Conservation (phyloP, 345 rosid species). For the Linum tenue region DNA sequence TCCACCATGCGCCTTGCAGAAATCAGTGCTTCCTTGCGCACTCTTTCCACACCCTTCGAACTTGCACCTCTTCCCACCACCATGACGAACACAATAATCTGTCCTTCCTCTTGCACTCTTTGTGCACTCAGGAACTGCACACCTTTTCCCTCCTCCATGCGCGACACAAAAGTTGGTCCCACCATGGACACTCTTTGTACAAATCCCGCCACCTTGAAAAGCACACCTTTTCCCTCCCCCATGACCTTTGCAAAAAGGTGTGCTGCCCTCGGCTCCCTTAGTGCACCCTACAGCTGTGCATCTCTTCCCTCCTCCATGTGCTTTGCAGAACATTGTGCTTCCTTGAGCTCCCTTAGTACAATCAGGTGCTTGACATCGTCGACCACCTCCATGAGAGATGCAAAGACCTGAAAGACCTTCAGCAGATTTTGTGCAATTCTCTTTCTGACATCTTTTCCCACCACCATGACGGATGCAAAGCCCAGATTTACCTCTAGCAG, state of each 20-base stretch:
- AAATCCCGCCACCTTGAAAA: constrained; percentile 65
- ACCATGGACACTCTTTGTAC: constrained; percentile 95
- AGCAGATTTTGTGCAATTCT: constrained; percentile 83
- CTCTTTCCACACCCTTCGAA: constrained; percentile 85
- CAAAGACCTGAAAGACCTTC: constrained; percentile 97
- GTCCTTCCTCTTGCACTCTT: constrained; percentile 98
- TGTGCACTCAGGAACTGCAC: constrained; percentile 75
- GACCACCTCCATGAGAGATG: constrained; percentile 96
- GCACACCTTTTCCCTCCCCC: constrained; percentile 97
- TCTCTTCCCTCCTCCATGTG: constrained; percentile 96
- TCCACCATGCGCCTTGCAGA: constrained; percentile 97
- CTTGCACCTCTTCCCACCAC: constrained; percentile 97
- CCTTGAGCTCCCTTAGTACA: constrained; percentile 98
- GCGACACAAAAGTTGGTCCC: constrained; percentile 98
- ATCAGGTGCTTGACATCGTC: constrained; percentile 68
- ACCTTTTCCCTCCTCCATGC: constrained; percentile 97
- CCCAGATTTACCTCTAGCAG: constrained; percentile 96
- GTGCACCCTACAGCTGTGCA: constrained; percentile 69
- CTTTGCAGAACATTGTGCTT: constrained; percentile 95
- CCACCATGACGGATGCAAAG: constrained; percentile 96
- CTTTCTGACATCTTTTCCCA: constrained; percentile 88
- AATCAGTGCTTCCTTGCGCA: constrained; percentile 96
- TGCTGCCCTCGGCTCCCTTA: constrained; percentile 98
- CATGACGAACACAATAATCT: constrained; percentile 86
- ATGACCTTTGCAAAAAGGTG: constrained; percentile 93